phyloP scores from a whole-genome alignment of 2,329 filamentous ascomycete genomes.

The Paracoccidioides brasiliensis region DNA sequence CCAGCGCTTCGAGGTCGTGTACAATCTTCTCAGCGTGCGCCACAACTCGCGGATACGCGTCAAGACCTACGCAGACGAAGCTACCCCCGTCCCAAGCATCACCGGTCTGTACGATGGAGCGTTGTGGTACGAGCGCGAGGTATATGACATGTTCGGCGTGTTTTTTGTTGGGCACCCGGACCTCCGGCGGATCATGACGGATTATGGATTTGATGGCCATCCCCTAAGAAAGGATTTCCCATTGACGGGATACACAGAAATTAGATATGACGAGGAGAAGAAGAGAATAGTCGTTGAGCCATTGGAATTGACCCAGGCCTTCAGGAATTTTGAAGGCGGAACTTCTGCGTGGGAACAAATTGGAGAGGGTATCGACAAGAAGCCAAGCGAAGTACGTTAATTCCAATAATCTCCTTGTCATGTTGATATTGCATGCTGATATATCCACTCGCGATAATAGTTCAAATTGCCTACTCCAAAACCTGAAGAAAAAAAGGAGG shows the following conservation, averaged over 20 bases:
- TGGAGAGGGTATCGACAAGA: conserved; percentile 60
- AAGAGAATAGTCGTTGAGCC: conserved; percentile 98
- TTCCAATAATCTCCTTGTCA: not conserved
- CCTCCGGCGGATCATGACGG: conserved; percentile 94
- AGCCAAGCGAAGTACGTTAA: conserved; percentile 53
- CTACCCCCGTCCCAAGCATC: conserved; percentile 80
- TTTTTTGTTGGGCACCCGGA: conserved; percentile 95
- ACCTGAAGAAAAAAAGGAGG: conserved; percentile 82
- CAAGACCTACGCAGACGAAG: conserved; percentile 98
- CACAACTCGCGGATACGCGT: conserved; percentile 95
- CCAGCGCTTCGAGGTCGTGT: conserved; percentile 94
- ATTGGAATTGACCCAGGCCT: conserved; percentile 92
- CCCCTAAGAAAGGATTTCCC: conserved; percentile 97
- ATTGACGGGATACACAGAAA: conserved; percentile 93
- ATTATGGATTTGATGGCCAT: conserved; percentile 98
- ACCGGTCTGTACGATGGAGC: conserved; percentile 82
- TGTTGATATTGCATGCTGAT: conserved; percentile 6
- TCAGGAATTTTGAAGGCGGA: conserved; percentile 94
- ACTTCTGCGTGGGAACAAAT: conserved; percentile 59
- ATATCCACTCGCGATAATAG: conserved; percentile 19
- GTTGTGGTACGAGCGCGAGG: conserved; percentile 97
- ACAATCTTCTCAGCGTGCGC: conserved; percentile 89
- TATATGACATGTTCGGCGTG: conserved; percentile 94
- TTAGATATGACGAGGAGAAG: conserved; percentile 98
- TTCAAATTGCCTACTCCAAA: conserved; percentile 95